These are phyloP conservation scores for Cordyceps farinosa DNA, from an alignment of 2,329 filamentous ascomycete genomes.

Conservation along the genomic window DNA sequence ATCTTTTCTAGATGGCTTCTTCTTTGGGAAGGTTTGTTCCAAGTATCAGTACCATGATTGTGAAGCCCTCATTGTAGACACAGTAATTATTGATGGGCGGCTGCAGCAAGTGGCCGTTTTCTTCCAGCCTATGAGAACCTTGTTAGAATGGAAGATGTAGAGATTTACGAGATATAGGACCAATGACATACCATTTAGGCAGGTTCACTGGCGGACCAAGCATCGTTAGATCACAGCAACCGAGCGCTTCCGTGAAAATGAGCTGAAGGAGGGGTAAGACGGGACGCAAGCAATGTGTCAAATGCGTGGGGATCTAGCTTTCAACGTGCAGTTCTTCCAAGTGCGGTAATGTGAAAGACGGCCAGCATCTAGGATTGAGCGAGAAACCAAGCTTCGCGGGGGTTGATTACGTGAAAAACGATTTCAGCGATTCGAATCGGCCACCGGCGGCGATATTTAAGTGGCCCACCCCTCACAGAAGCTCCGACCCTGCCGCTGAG, in stretches of 20 bases:
- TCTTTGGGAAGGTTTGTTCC: no score
- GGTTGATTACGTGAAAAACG: neutral
- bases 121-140: conserved; percentile 64
- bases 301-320: neutral
- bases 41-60: conserved; percentile 62
- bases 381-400: neutral
- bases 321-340: neutral
- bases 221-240: conserved; percentile 32
- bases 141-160: neutral
- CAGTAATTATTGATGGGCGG: conserved; percentile 98
- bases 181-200: conserved; percentile 50
- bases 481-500: conserved; percentile 1
- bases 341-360: neutral
- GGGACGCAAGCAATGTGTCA: neutral
- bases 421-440: neutral
- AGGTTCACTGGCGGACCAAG: conserved; percentile 51
- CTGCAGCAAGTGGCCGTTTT: conserved; percentile 88
- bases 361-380: neutral
- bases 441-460: neutral
- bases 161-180: neutral
- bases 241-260: neutral
- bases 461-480: neutral
- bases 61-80: conserved; percentile 81
- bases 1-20: no score
- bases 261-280: neutral